phyloP scores from a whole-genome alignment of 2,329 filamentous ascomycete genomes.

The Arthrobotrys sphaeroides region DNA sequence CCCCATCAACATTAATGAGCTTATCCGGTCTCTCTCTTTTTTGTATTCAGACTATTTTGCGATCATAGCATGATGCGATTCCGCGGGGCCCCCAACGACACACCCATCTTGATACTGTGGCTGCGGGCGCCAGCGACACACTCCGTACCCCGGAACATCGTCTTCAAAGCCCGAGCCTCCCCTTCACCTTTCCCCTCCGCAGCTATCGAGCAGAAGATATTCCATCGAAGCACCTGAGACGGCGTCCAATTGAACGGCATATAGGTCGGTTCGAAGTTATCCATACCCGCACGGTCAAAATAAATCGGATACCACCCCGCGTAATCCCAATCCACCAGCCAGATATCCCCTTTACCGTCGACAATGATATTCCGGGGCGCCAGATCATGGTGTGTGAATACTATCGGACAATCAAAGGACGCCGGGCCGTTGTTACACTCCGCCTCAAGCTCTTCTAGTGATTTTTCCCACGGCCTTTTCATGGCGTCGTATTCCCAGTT shows the following conservation, averaged over 20 bases:
- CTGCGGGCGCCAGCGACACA: no score
- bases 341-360: not conserved
- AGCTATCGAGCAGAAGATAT: not conserved
- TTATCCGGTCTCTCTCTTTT: no score
- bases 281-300: not conserved
- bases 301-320: not conserved
- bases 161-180: no score
- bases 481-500: not conserved
- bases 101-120: no score
- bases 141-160: no score
- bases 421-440: not conserved
- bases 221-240: not conserved
- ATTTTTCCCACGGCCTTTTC: not conserved
- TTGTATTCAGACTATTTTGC: no score
- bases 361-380: constrained; percentile 4
- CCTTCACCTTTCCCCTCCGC: no score
- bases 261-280: not conserved
- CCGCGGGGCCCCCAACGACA: no score
- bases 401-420: not conserved
- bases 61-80: no score
- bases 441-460: not conserved
- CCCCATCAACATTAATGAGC: no score
- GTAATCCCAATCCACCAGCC: constrained; percentile 6
- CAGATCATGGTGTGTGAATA: constrained; percentile 7
- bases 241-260: not conserved